Percentiles rank a stretch among this genome's conserved stretches.
These are phyloP conservation scores for Fraxinus pennsylvanica DNA, from an alignment of 257 asterid genomes.

Conservation along the genomic window DNA sequence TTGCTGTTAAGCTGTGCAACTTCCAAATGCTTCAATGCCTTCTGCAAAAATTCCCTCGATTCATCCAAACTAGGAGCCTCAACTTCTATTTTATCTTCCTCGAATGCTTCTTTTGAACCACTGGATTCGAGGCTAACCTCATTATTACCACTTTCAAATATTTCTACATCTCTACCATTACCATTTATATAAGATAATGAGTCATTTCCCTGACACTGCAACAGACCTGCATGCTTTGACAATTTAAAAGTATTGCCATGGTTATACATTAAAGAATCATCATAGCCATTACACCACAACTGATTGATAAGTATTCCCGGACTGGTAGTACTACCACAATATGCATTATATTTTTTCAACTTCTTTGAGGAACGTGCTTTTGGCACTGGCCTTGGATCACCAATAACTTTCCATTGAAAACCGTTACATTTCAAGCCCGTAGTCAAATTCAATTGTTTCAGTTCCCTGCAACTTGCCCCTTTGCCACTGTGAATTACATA, in stretches of 20 bases:
- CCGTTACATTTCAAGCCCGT: conserved; percentile 29
- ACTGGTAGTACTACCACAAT: conserved; percentile 27
- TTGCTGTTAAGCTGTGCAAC: conserved; percentile 70
- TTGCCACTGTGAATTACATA: conserved; percentile 44
- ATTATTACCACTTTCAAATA: conserved; percentile 36
- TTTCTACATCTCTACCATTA: conserved; percentile 55
- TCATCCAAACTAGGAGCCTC: conserved; percentile 68
- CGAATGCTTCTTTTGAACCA: conserved; percentile 39
- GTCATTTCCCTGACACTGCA: conserved; percentile 85
- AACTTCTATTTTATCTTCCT: conserved; percentile 35
- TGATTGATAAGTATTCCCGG: conserved; percentile 25
- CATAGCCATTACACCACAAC: conserved; percentile 31
- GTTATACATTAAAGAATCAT: conserved; percentile 31
- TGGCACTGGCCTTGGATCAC: conserved; percentile 33
- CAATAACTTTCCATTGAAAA: conserved; percentile 28
- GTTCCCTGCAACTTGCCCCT: conserved; percentile 32
- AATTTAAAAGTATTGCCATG: conserved; percentile 33
- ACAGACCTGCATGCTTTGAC: conserved; percentile 35
- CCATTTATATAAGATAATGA: conserved; percentile 71
- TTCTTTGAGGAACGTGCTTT: conserved; percentile 31
- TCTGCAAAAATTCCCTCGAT: conserved; percentile 71
- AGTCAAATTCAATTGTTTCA: conserved; percentile 25
- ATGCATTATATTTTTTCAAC: conserved; percentile 34
- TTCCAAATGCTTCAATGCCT: conserved; percentile 76
- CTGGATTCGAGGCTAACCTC: conserved; percentile 42